A percentile compares a stretch with the other conserved stretches of the same genome.
phyloP scores from a whole-genome alignment of 441 rosid genomes.

The Melianthus villosus region DNA sequence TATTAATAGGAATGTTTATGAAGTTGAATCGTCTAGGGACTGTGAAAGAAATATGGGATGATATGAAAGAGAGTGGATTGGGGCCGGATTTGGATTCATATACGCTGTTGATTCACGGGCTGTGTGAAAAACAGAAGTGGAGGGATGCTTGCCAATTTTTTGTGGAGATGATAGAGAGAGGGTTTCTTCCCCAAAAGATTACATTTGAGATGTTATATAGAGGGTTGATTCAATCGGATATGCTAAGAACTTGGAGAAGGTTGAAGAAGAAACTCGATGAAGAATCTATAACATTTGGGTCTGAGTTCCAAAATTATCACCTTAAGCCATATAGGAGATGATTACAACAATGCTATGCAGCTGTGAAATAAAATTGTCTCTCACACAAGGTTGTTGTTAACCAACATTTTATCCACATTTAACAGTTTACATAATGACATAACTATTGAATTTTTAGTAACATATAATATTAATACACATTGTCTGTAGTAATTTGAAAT shows the following conservation, averaged over 20 bases:
- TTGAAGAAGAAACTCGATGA: slow-evolving; percentile 75
- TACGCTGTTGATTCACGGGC: slow-evolving; percentile 49
- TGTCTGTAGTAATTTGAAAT: too few species aligned
- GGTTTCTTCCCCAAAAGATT: slow-evolving; percentile 65
- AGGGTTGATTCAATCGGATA: slow-evolving; percentile 72
- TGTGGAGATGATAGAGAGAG: slow-evolving; percentile 86
- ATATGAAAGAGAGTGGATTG: slow-evolving; percentile 29
- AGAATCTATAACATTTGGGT: slow-evolving; percentile 55
- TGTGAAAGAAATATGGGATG: slow-evolving; percentile 58
- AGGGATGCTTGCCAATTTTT: slow-evolving; percentile 62
- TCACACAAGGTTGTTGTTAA: too few species aligned
- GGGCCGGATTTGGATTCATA: slow-evolving; percentile 87
- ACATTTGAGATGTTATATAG: slow-evolving; percentile 68
- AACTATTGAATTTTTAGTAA: too few species aligned
- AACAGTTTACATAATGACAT: too few species aligned
- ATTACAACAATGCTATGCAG: slow-evolving; percentile 2
- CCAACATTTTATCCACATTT: too few species aligned
- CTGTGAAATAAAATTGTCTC: background rate
- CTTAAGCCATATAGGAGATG: slow-evolving; percentile 64
- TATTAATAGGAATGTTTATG: slow-evolving; percentile 47
- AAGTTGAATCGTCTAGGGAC: slow-evolving; percentile 34
- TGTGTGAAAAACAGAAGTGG: slow-evolving; percentile 58
- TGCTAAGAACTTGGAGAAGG: slow-evolving; percentile 85
- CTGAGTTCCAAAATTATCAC: slow-evolving; percentile 56
- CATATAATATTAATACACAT: too few species aligned